A percentile compares a stretch with the other conserved stretches of the same genome.
phyloP scores from a whole-genome alignment of 2,329 filamentous ascomycete genomes.

The Chrysosphaeria jannelii region DNA sequence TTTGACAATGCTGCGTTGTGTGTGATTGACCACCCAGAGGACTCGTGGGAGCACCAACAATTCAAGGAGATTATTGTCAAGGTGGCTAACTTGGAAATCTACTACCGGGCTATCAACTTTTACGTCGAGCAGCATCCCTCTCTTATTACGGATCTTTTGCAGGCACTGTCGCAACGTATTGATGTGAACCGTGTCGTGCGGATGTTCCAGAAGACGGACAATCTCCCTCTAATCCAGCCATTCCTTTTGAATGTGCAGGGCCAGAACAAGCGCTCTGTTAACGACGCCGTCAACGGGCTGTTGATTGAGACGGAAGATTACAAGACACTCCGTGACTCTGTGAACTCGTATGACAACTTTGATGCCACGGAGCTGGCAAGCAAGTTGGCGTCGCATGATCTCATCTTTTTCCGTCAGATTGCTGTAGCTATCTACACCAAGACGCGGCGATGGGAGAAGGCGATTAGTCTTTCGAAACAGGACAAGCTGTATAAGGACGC shows the following conservation, averaged over 20 bases:
- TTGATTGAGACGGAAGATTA: constrained; percentile 98
- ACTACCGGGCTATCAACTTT: constrained; percentile 90
- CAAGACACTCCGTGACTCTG: constrained; percentile 91
- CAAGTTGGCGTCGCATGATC: constrained; percentile 83
- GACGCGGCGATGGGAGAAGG: constrained; percentile 99
- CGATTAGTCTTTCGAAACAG: constrained; percentile 88
- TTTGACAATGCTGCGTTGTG: constrained; percentile 90
- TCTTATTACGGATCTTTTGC: constrained; percentile 79
- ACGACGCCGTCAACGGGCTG: constrained; percentile 91
- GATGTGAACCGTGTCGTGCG: constrained; percentile 98
- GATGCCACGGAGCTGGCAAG: constrained; percentile 78
- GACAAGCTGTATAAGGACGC: constrained; percentile 99
- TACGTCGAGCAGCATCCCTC: constrained; percentile 94
- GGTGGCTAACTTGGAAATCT: constrained; percentile 94
- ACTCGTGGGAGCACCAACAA: constrained; percentile 97
- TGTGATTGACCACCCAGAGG: constrained; percentile 91
- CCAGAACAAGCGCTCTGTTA: constrained; percentile 95
- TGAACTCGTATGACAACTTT: constrained; percentile 98
- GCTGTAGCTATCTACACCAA: constrained; percentile 96
- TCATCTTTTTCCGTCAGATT: constrained; percentile 98
- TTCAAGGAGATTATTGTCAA: constrained; percentile 99
- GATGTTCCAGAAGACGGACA: constrained; percentile 97
- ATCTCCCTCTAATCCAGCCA: constrained; percentile 91
- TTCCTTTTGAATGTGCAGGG: constrained; percentile 89
- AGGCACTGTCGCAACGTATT: constrained; percentile 71